Conservation (phyloP, 2,329 filamentous ascomycete genomes). For the Alternaria arbusti region DNA sequence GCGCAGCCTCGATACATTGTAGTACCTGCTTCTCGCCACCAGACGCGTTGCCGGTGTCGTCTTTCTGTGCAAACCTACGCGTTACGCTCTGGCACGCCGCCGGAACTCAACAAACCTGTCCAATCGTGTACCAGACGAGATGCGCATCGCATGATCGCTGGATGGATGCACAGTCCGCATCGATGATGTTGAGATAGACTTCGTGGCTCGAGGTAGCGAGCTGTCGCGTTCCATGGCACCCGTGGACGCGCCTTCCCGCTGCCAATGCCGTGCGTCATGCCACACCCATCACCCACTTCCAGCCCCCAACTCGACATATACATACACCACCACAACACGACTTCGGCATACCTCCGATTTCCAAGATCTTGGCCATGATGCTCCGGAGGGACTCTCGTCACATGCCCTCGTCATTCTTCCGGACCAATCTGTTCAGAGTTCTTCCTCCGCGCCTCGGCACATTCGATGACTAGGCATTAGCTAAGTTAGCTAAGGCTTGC, state of each 20-base stretch:
- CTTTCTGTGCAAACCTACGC: neutral
- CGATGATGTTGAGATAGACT: constrained; percentile 15
- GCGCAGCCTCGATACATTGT: neutral
- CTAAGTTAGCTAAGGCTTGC: neutral
- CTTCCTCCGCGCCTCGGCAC: constrained; percentile 8
- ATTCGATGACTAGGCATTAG: neutral
- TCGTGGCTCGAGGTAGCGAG: constrained; percentile 2
- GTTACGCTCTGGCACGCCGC: neutral
- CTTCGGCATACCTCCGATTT: neutral
- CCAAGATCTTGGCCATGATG: constrained; percentile 4
- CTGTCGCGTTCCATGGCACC: constrained; percentile 5
- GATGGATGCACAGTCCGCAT: neutral
- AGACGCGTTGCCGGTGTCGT: neutral
- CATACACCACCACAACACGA: neutral
- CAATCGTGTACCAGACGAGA: neutral
- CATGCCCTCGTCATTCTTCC: neutral
- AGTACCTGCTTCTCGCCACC: neutral
- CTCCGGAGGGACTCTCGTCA: constrained; percentile 1
- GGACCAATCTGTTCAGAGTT: constrained; percentile 15
- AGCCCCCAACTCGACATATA: neutral
- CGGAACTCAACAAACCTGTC: neutral
- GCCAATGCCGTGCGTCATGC: constrained; percentile 1
- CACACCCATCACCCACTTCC: neutral
- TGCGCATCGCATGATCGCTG: neutral
- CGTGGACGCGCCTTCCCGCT: constrained; percentile 8